Evolutionary conservation across 2,329 filamentous ascomycete genomes (phyloP), one percentile per base, ranked within the genome.

Genomic region (Hawksworthiomyces lignivorus): DNA sequence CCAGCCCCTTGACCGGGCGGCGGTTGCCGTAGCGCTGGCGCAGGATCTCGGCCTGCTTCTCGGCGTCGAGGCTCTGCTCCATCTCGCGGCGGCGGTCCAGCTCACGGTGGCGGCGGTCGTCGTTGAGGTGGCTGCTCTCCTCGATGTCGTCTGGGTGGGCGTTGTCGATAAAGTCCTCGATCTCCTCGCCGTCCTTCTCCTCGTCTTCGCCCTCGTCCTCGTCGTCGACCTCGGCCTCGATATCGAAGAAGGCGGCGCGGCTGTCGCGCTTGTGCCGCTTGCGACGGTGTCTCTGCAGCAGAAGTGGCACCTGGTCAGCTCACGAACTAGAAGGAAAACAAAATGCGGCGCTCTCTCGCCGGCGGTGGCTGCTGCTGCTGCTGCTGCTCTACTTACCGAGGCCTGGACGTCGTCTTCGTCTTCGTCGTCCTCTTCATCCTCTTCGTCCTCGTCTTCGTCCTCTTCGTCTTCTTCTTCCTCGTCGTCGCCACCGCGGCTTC

Each of bases 181-280:
- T 79, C 52, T 83, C 87, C 53, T 88, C 82, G 45, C 86, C 80
- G 41, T 94, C 88, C 53, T 94, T 87, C 53, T 96, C 90, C 39
- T 94, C 87, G 50, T 94, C 87, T 48, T 86, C 85, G 51, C 77
- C 82, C 52, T 87, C 85, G 54, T 95, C 88, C 54, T 94, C 88
- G 50, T 94, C 92, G 57, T 97, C 92, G 53, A 98, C 92, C 66
- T 96, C 92, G 61, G 92, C 92, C 72, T 98, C 92, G 56, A 90
- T 87, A 79, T 98, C 92, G 66, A 98, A 81, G 77, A 96, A 96
- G 56, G 84, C 82, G 54, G 87, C 86, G 49, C 87, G 79, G 50
- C 76, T 75, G 50, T 84, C 80, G 39, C 58, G 58, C 60, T 78
- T 79, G 61, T 81, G 82, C 44, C 89, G 84, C 64, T 97, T 97